phyloP scores from a whole-genome alignment of 257 asterid genomes.

The Lithospermum erythrorhizon region DNA sequence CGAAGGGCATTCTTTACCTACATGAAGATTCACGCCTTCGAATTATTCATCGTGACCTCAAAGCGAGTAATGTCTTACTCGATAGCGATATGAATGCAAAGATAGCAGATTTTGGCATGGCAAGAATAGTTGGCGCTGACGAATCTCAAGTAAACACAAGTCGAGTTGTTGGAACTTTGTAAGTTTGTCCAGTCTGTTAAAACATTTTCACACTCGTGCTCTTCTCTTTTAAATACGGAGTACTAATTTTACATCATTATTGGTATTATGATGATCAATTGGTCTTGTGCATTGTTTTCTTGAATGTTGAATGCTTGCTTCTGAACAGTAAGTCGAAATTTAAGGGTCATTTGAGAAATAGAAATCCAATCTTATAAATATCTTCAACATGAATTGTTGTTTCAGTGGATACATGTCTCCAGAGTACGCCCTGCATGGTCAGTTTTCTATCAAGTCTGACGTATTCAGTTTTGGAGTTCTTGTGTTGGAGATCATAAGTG shows the following conservation, averaged over 20 bases:
- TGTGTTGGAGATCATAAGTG: conserved; percentile 19
- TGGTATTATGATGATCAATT: too few relatives aligned
- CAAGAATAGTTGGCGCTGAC: conserved; percentile 10
- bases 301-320: too few relatives aligned
- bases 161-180: conserved; percentile 18
- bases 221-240: too few relatives aligned
- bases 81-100: conserved; percentile 18
- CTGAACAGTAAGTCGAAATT: too few relatives aligned
- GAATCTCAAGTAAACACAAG: conserved; percentile 14
- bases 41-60: conserved; percentile 17
- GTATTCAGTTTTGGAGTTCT: conserved; percentile 26
- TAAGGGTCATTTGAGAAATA: too few relatives aligned
- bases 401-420: conserved; percentile 29
- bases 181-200: conserved; percentile 4
- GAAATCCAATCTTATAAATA: background rate
- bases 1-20: conserved; percentile 14
- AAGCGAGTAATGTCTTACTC: conserved; percentile 20
- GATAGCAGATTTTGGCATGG: conserved; percentile 25
- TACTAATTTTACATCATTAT: too few relatives aligned
- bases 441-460: conserved; percentile 21
- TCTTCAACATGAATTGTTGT: background rate
- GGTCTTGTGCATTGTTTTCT: too few relatives aligned
- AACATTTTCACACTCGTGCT: too few relatives aligned
- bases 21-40: conserved; percentile 19
- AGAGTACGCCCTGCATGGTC: conserved; percentile 23